phyloP scores from a whole-genome alignment of 768 basidiomycete genomes.

The Pluteus cervinus region DNA sequence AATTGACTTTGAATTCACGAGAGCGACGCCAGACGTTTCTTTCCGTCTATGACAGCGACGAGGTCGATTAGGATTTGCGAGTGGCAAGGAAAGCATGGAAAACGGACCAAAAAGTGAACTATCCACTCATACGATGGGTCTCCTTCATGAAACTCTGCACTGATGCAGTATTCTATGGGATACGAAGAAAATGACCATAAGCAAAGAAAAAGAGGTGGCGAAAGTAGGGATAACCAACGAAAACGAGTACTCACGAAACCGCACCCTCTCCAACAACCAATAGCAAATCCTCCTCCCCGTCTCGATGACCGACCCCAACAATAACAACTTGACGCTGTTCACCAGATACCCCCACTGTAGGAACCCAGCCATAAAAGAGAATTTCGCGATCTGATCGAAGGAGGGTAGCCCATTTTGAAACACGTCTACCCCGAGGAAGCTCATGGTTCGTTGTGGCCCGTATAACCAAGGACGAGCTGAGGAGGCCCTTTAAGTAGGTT shows the following conservation, averaged over 20 bases:
- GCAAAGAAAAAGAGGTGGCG: background rate
- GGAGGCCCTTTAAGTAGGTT: too few species aligned
- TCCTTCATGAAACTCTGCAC: slow-evolving; percentile 30
- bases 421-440: too few species aligned
- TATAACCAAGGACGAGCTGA: too few species aligned
- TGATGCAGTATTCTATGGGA: slow-evolving; percentile 29
- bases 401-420: too few species aligned
- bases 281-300: slow-evolving; percentile 30
- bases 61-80: background rate
- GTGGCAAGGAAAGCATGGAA: background rate
- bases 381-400: too few species aligned
- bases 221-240: background rate
- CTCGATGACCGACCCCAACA: slow-evolving; percentile 32
- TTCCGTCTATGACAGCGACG: slow-evolving; percentile 24
- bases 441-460: too few species aligned
- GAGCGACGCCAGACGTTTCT: slow-evolving; percentile 36
- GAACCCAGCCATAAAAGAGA: too few species aligned
- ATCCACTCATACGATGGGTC: slow-evolving; percentile 41
- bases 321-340: slow-evolving; percentile 20
- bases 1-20: slow-evolving; percentile 34
- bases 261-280: slow-evolving; percentile 28
- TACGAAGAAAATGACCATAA: slow-evolving; percentile 1
- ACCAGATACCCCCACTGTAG: slow-evolving; percentile 15
- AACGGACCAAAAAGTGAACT: slow-evolving; percentile 28
- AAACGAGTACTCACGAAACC: slow-evolving; percentile 18